Evolutionary conservation across 805 yeast species (phyloP).

Genomic region (Metschnikowia lochheadii): DNA sequence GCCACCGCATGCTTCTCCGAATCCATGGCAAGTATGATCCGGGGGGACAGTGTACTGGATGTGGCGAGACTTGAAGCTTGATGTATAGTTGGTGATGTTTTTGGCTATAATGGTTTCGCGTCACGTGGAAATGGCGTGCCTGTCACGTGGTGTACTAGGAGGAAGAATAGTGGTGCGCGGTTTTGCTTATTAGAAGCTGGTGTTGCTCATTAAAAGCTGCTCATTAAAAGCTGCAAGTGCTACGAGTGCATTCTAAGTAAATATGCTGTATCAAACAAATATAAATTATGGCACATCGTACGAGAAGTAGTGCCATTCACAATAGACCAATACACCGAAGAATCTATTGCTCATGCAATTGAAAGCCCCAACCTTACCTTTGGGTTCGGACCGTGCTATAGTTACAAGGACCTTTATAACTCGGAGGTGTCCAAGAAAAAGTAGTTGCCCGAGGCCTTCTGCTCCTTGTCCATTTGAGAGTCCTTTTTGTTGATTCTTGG

Average conservation of each 20-base stretch:
- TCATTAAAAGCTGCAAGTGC: too few relatives aligned
- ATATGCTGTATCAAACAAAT: constrained; percentile 15
- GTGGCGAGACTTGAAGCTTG: background rate
- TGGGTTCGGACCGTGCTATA: constrained; percentile 5
- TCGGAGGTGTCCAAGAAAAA: constrained; percentile 81
- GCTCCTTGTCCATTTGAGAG: constrained; percentile 99
- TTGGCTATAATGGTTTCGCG: background rate
- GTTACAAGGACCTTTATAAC: constrained; percentile 24
- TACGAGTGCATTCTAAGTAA: background rate
- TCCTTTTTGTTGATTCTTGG: constrained; percentile 98
- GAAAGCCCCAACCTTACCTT: constrained; percentile 10
- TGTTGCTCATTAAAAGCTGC: too few relatives aligned
- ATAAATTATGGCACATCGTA: constrained; percentile 17
- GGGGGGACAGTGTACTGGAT: background rate
- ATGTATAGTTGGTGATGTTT: background rate
- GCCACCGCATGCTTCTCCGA: constrained; percentile 7
- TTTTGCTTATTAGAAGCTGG: too few relatives aligned
- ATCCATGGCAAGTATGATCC: constrained; percentile 4
- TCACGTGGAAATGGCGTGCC: constrained; percentile 13
- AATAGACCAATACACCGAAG: constrained; percentile 9
- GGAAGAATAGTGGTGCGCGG: too few relatives aligned
- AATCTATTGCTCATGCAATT: constrained; percentile 19
- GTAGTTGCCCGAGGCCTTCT: constrained; percentile 86
- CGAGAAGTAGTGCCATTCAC: constrained; percentile 15
- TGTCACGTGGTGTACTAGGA: constrained; percentile 8